A percentile compares a stretch with the other conserved stretches of the same genome.
These are phyloP conservation scores for Pseudogymnoascus sp. DNA, from an alignment of 2,329 filamentous ascomycete genomes.

Conservation along the genomic window DNA sequence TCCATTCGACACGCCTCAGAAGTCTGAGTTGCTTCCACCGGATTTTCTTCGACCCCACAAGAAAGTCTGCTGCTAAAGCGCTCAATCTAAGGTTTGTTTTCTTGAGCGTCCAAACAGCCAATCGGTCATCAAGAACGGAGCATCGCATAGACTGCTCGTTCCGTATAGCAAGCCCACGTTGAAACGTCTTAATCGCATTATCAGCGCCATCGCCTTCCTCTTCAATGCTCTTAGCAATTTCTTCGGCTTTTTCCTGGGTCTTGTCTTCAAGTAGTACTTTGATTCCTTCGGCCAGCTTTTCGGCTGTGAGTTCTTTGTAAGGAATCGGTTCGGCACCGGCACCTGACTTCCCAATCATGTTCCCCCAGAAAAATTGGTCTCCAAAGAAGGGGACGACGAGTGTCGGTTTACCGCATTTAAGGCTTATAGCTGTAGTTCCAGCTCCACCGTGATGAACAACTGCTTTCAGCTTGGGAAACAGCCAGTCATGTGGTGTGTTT, in stretches of 20 bases:
- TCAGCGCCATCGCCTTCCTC: conserved; percentile 57
- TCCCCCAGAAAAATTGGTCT: conserved; percentile 71
- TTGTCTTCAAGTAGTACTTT: conserved; percentile 56
- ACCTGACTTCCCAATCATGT: conserved; percentile 54
- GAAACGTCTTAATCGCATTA: conserved; percentile 62
- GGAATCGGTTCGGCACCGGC: conserved; percentile 61
- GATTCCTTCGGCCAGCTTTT: conserved; percentile 63
- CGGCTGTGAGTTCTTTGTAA: conserved; percentile 56
- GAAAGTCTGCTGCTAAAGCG: conserved; percentile 55
- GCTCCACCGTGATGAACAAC: conserved; percentile 66
- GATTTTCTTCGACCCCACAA: conserved; percentile 53
- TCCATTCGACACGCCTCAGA: conserved; percentile 62
- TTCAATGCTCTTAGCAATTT: conserved; percentile 54
- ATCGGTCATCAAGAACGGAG: conserved; percentile 52
- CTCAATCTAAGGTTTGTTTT: conserved; percentile 52
- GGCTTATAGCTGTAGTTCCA: conserved; percentile 62
- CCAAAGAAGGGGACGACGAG: conserved; percentile 72
- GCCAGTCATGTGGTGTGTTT: conserved; percentile 66
- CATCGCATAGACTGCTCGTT: conserved; percentile 54
- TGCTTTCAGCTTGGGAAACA: conserved; percentile 56
- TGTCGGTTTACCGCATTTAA: conserved; percentile 61
- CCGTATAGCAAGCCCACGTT: conserved; percentile 47
- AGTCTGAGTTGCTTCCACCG: conserved; percentile 56
- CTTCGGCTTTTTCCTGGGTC: conserved; percentile 47
- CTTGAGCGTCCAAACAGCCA: conserved; percentile 60